A percentile compares a stretch with the other conserved stretches of the same genome.
Conservation (phyloP, 2,329 filamentous ascomycete species). For the Aureobasidium sp. region DNA sequence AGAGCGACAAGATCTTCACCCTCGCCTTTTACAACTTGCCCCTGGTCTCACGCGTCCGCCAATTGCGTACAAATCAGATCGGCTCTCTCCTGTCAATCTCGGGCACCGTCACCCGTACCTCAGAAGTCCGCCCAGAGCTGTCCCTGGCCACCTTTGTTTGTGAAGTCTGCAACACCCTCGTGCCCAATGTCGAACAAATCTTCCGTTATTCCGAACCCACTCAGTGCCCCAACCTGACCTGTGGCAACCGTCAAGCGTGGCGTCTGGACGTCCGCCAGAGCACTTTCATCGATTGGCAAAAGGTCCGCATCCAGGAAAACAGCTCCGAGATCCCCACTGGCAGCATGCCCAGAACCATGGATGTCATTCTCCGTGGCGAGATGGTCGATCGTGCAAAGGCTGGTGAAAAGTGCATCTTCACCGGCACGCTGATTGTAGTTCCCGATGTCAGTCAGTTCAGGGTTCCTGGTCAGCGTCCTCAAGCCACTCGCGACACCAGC, state of each 20-base stretch:
- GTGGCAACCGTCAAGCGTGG: constrained; percentile 89
- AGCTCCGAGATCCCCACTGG: constrained; percentile 96
- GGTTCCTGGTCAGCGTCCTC: constrained; percentile 75
- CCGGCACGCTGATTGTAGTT: constrained; percentile 89
- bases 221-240: constrained; percentile 82
- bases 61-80: constrained; percentile 81
- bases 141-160: constrained; percentile 89
- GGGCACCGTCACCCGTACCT: constrained; percentile 92
- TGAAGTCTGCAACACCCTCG: constrained; percentile 74
- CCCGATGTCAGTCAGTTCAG: constrained; percentile 94
- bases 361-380: constrained; percentile 90
- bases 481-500: constrained; percentile 75
- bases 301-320: constrained; percentile 96
- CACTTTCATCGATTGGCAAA: constrained; percentile 99
- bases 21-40: constrained; percentile 91
- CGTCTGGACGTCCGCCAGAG: constrained; percentile 93
- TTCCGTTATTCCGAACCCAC: constrained; percentile 97
- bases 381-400: constrained; percentile 97
- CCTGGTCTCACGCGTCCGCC: constrained; percentile 75
- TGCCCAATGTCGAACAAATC: constrained; percentile 91
- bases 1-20: constrained; percentile 93
- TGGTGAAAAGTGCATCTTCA: constrained; percentile 97
- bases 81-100: constrained; percentile 92
- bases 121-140: constrained; percentile 89
- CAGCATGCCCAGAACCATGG: constrained; percentile 97